Percentiles rank a stretch among this genome's conserved stretches.
Evolutionary conservation across 345 rosid genomes (phyloP).

Genomic region (Streptanthus diversifolius): DNA sequence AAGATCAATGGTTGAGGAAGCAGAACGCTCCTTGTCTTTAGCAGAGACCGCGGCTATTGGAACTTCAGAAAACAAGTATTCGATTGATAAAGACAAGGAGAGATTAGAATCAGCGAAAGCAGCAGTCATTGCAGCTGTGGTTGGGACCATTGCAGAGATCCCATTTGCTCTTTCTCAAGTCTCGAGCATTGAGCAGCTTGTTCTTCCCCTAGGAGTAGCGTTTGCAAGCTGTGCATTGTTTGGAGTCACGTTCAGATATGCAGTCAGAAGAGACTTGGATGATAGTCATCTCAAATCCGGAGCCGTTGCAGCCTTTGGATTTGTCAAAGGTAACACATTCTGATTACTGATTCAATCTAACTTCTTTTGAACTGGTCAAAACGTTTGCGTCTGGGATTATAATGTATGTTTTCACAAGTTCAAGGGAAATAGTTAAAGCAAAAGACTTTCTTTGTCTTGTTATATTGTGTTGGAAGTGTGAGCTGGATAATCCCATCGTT

Average conservation of each 20-base stretch:
- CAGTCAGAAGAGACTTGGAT: slow-evolving; percentile 73
- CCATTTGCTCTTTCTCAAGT: slow-evolving; percentile 63
- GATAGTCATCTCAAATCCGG: slow-evolving; percentile 70
- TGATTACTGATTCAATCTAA: background rate
- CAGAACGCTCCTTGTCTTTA: slow-evolving; percentile 49
- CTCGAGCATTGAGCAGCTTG: slow-evolving; percentile 41
- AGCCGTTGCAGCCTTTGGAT: slow-evolving; percentile 71
- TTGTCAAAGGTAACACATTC: slow-evolving; percentile 59
- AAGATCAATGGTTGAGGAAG: slow-evolving; percentile 71
- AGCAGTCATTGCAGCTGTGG: slow-evolving; percentile 63
- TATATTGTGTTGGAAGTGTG: slow-evolving; percentile 26
- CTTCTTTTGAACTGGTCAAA: background rate
- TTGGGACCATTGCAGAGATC: slow-evolving; percentile 64
- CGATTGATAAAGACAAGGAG: slow-evolving; percentile 53
- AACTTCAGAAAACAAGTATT: slow-evolving; percentile 5
- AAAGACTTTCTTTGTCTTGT: slow-evolving; percentile 5
- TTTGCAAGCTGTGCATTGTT: slow-evolving; percentile 83
- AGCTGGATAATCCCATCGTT: slow-evolving; percentile 22
- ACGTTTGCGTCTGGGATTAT: background rate
- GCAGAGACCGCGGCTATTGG: slow-evolving; percentile 11
- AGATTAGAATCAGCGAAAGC: slow-evolving; percentile 76
- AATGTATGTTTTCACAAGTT: background rate
- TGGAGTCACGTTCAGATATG: slow-evolving; percentile 79
- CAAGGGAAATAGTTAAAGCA: background rate
- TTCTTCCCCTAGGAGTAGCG: slow-evolving; percentile 57